Evolutionary conservation across 495 filamentous ascomycete species (phyloP).

Genomic region (Penicillium parvum): DNA sequence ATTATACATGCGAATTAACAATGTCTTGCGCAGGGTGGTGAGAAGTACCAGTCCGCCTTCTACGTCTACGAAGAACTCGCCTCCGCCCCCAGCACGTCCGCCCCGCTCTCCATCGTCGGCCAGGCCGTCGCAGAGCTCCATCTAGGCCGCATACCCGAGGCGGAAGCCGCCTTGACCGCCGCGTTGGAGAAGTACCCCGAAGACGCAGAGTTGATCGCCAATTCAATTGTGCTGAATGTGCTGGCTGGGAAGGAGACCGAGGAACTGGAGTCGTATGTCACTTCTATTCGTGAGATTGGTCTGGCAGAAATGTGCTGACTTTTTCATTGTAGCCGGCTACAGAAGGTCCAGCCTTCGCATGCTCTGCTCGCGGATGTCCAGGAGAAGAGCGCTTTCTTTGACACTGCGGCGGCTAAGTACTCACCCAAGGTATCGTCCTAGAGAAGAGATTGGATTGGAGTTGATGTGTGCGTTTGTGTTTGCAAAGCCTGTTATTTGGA

Average conservation of each 20-base stretch:
- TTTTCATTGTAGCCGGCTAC: conserved; percentile 46
- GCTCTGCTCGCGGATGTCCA: conserved; percentile 61
- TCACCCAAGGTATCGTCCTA: conserved; percentile 64
- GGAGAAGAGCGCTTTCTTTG: conserved; percentile 75
- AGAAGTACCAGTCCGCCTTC: conserved; percentile 94
- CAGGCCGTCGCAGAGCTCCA: conserved; percentile 93
- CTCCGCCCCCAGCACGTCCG: conserved; percentile 67
- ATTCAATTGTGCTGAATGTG: conserved; percentile 71
- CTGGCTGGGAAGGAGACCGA: conserved; percentile 64
- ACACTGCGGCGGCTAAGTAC: conserved; percentile 74
- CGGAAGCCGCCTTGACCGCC: conserved; percentile 77
- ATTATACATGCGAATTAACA: conserved; percentile 1
- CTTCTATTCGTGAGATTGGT: background rate
- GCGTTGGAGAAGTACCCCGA: conserved; percentile 70
- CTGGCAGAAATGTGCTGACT: conserved; percentile 13
- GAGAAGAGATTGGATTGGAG: background rate
- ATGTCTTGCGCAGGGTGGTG: conserved; percentile 62
- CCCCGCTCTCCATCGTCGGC: conserved; percentile 62
- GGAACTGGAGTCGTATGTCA: conserved; percentile 56
- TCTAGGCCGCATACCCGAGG: conserved; percentile 82
- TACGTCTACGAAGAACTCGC: conserved; percentile 98
- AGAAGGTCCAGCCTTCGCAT: conserved; percentile 56
- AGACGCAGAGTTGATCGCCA: conserved; percentile 71
- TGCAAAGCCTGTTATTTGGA: conserved; percentile 21
- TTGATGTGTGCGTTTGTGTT: conserved; percentile 8